A percentile compares a stretch with the other conserved stretches of the same genome.
These are phyloP conservation scores for Mortierella antarctica DNA, from an alignment of 192 early-diverging fungal species.

Conservation along the genomic window DNA sequence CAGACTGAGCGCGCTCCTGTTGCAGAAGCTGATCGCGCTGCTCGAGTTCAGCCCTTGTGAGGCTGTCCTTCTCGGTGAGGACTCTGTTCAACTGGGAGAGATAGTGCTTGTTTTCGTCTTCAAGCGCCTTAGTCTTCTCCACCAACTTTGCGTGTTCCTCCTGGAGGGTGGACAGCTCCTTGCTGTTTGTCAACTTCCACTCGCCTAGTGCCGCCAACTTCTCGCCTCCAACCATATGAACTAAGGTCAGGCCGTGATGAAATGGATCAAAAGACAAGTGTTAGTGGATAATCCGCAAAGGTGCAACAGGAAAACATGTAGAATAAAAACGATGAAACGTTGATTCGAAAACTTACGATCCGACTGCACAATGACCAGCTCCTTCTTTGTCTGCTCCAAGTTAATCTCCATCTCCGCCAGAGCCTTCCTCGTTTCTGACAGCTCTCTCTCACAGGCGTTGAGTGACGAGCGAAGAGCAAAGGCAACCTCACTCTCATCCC, in stretches of 20 bases:
- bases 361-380: conserved; percentile 39
- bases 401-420: conserved; percentile 37
- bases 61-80: conserved; percentile 65
- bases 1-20: conserved; percentile 56
- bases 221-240: conserved; percentile 43
- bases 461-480: conserved; percentile 33
- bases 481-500: conserved; percentile 26
- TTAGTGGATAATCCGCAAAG: not conserved
- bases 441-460: conserved; percentile 46
- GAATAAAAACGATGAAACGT: not conserved
- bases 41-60: conserved; percentile 62
- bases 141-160: conserved; percentile 56
- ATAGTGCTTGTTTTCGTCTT: conserved; percentile 40
- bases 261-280: not conserved
- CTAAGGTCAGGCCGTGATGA: not conserved
- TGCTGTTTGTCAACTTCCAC: conserved; percentile 31
- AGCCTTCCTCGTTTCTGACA: conserved; percentile 33
- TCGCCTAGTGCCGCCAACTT: conserved; percentile 25
- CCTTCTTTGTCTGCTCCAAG: conserved; percentile 50
- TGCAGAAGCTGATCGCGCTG: conserved; percentile 64
- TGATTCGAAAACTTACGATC: conserved; percentile 44
- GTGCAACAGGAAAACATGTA: not conserved
- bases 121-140: conserved; percentile 18
- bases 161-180: conserved; percentile 34
- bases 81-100: conserved; percentile 66